Percentiles rank a stretch among this genome's conserved stretches.
phyloP scores from a whole-genome alignment of 768 basidiomycete species.

The Dendrothele bispora region DNA sequence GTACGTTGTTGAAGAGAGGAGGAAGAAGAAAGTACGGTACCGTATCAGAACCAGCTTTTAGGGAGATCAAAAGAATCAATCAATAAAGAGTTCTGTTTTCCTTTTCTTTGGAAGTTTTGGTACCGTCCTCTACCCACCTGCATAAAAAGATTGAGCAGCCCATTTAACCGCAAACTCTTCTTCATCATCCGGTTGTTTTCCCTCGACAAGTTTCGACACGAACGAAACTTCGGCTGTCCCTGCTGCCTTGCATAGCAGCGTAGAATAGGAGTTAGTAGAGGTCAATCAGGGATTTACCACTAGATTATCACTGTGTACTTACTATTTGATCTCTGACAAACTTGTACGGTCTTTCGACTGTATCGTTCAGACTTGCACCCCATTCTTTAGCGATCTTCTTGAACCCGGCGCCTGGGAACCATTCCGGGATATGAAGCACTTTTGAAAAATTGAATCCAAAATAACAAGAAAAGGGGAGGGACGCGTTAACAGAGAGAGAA shows the following conservation, averaged over 20 bases:
- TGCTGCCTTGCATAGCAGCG: too few species aligned
- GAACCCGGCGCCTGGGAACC: slow-evolving; percentile 67
- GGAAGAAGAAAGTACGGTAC: too few species aligned
- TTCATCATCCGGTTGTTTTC: slow-evolving; percentile 45
- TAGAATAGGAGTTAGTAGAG: too few species aligned
- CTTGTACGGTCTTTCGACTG: slow-evolving; percentile 55
- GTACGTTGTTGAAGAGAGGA: too few species aligned
- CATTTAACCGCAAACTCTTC: slow-evolving; percentile 68
- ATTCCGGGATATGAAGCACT: slow-evolving; percentile 61
- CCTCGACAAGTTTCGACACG: slow-evolving; percentile 56
- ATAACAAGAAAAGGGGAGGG: too few species aligned
- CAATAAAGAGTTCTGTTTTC: too few species aligned
- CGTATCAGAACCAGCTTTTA: too few species aligned
- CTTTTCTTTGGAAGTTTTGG: too few species aligned
- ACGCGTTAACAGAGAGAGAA: too few species aligned
- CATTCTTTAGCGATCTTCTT: slow-evolving; percentile 52
- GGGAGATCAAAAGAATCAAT: too few species aligned
- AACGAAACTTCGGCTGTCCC: slow-evolving; percentile 58
- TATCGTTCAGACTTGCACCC: slow-evolving; percentile 51
- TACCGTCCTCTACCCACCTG: slow-evolving; percentile 40
- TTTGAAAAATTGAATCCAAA: slow-evolving; percentile 1
- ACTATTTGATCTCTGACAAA: slow-evolving; percentile 67
- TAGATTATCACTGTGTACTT: slow-evolving; percentile 7
- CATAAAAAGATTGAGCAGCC: slow-evolving; percentile 59
- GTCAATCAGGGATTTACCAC: neutral